phyloP scores from a whole-genome alignment of 2,329 filamentous ascomycete species.

The Raffaelea albimanens region DNA sequence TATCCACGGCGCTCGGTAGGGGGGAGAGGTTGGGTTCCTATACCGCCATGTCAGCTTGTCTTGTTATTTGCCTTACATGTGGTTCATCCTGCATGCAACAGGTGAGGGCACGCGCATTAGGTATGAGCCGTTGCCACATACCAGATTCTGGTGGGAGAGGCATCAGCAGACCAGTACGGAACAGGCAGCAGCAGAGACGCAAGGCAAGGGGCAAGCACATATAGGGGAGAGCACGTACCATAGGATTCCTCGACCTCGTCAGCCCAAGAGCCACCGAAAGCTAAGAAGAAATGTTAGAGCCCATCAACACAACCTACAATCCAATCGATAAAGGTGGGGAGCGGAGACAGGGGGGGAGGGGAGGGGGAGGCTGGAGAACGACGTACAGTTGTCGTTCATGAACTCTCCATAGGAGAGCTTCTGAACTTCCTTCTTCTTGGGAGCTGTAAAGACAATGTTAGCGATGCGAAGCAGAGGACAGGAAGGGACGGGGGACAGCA shows the following conservation, averaged over 20 bases:
- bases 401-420: constrained; percentile 98
- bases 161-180: not conserved
- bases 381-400: constrained; percentile 82
- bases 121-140: not conserved
- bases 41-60: constrained; percentile 8
- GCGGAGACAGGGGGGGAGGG: not conserved
- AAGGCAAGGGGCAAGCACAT: constrained; percentile 17
- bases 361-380: constrained; percentile 9
- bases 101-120: too few species aligned
- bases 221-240: constrained; percentile 42
- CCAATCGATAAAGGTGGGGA: not conserved
- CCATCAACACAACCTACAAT: not conserved
- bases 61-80: too few species aligned
- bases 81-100: too few species aligned
- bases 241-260: constrained; percentile 94
- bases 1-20: constrained; percentile 34
- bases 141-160: not conserved
- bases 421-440: constrained; percentile 86
- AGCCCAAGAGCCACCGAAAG: constrained; percentile 78
- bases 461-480: constrained; percentile 17
- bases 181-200: not conserved
- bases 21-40: constrained; percentile 50
- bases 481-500: constrained; percentile 1
- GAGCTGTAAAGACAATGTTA: constrained; percentile 48
- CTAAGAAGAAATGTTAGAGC: constrained; percentile 17